phyloP scores from a whole-genome alignment of 371 early-diverging fungal species.

The Paraphysoderma sedebokerense region DNA sequence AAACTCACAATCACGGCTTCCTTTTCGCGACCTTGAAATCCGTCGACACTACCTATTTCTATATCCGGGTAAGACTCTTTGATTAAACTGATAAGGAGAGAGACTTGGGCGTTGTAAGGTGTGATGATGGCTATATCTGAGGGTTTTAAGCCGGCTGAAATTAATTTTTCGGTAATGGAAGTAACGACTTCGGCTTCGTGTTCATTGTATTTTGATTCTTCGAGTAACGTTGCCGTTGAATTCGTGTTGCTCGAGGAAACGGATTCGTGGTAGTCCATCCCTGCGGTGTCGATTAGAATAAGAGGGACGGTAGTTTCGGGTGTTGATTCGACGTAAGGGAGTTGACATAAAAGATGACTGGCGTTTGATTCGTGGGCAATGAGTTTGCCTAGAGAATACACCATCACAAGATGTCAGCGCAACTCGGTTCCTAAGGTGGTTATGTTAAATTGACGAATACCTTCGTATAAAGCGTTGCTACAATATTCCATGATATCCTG shows the following conservation, averaged over 20 bases:
- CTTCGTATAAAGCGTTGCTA: conserved; percentile 38
- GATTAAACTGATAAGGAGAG: conserved; percentile 14
- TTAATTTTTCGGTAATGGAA: conserved; percentile 35
- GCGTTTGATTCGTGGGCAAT: conserved; percentile 46
- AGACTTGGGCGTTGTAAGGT: conserved; percentile 70
- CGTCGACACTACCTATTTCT: conserved; percentile 83
- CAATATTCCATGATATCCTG: conserved; percentile 61
- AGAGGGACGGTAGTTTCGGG: conserved; percentile 39
- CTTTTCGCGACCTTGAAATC: conserved; percentile 93
- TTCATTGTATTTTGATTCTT: conserved; percentile 28
- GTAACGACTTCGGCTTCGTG: conserved; percentile 53
- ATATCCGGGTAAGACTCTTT: conserved; percentile 26
- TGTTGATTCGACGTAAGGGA: conserved; percentile 27
- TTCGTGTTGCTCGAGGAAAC: conserved; percentile 9
- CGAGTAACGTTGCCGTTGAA: background rate
- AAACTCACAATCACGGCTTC: conserved; percentile 74
- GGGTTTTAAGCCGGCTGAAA: conserved; percentile 38
- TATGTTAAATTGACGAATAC: too few species aligned
- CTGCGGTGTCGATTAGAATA: conserved; percentile 58
- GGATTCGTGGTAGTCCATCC: conserved; percentile 39
- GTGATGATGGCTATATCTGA: conserved; percentile 67
- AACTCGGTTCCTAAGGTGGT: too few species aligned
- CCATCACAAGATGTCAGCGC: too few species aligned
- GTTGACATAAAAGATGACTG: conserved; percentile 39
- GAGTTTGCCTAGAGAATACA: conserved; percentile 25